Evolutionary conservation across 2,329 filamentous ascomycete species (phyloP).

Genomic region (Microcyclosporella mali): DNA sequence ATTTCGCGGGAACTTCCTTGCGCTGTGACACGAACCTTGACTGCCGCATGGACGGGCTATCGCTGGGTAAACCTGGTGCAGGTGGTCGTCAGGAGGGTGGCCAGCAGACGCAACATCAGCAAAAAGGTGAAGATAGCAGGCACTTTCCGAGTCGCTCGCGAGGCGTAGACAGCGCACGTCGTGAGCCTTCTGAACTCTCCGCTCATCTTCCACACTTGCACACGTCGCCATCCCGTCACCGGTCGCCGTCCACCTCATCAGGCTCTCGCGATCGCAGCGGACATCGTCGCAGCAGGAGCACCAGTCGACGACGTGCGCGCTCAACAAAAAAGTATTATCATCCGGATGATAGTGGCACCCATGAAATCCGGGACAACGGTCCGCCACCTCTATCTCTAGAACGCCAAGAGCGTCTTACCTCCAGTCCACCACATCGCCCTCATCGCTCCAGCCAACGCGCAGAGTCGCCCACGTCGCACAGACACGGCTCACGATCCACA

Average conservation of each 20-base stretch:
- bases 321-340: too few species aligned
- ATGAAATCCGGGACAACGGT: too few species aligned
- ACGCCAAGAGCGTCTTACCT: neutral
- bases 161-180: conserved; percentile 2
- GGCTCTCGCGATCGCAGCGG: conserved; percentile 10
- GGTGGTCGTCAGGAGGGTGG: neutral
- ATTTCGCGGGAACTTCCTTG: conserved; percentile 3
- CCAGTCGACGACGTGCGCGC: too few species aligned
- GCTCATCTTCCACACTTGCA: conserved; percentile 2
- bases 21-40: conserved; percentile 9
- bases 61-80: conserved; percentile 5
- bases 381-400: neutral
- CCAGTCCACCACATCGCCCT: neutral
- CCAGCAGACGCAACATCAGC: conserved; percentile 2
- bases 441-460: conserved; percentile 13
- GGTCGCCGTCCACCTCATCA: conserved; percentile 8
- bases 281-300: neutral
- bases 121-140: conserved; percentile 2
- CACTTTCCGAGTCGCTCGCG: conserved; percentile 1
- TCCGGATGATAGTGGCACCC: too few species aligned
- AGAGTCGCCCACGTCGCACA: conserved; percentile 19
- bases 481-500: conserved; percentile 20
- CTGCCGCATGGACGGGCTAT: conserved; percentile 19
- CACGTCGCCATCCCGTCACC: conserved; percentile 2
- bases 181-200: neutral